Conservation (phyloP, 2,329 filamentous ascomycete species). For the Pseudocercospora musae region DNA sequence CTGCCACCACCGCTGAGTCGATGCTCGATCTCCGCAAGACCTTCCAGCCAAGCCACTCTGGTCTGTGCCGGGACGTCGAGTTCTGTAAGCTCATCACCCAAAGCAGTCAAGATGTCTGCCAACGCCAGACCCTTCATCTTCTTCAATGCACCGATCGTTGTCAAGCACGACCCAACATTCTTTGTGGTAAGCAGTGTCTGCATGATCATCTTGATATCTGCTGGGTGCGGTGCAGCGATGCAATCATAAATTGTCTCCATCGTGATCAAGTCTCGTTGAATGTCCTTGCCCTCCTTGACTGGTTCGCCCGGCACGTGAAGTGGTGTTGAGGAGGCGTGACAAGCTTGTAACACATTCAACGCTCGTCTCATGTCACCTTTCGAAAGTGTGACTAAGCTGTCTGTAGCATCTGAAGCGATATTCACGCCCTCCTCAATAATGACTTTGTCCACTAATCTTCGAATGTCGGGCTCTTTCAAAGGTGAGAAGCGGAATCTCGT, state of each 20-base stretch:
- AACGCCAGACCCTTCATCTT: constrained; percentile 79
- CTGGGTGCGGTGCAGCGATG: constrained; percentile 89
- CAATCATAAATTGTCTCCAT: constrained; percentile 94
- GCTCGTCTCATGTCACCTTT: constrained; percentile 96
- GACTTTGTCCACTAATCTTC: constrained; percentile 80
- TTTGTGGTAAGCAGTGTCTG: constrained; percentile 77
- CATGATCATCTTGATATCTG: constrained; percentile 80
- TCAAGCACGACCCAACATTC: constrained; percentile 85
- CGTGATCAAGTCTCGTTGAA: constrained; percentile 80
- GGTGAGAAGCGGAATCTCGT: constrained; percentile 95
- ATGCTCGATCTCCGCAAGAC: constrained; percentile 89
- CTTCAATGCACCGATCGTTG: constrained; percentile 85
- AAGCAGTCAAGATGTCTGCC: constrained; percentile 85
- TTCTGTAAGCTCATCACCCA: constrained; percentile 77
- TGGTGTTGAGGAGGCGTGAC: constrained; percentile 81
- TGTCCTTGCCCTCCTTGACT: constrained; percentile 51
- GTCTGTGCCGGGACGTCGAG: constrained; percentile 83
- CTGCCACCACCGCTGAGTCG: constrained; percentile 81
- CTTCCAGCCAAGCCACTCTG: constrained; percentile 87
- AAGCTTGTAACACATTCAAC: constrained; percentile 92
- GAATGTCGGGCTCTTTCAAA: constrained; percentile 82
- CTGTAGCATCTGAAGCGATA: constrained; percentile 75
- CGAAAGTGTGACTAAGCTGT: constrained; percentile 79
- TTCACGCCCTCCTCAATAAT: constrained; percentile 82
- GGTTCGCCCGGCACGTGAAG: constrained; percentile 49